Base-by-base conservation (phyloP, 768 basidiomycete species). In the Tulasnella sp. region DNA sequence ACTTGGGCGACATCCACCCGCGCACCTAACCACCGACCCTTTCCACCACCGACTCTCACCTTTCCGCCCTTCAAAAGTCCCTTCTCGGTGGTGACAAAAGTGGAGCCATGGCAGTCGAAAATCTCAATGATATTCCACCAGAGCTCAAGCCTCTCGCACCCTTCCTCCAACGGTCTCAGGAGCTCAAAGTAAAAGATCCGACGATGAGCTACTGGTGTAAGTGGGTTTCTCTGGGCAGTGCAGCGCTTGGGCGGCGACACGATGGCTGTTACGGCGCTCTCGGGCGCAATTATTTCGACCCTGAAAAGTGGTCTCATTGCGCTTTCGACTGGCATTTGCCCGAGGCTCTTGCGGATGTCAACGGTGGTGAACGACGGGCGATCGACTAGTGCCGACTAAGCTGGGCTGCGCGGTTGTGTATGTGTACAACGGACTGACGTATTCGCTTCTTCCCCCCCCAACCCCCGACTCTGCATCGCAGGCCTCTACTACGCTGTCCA, bases 121-220 rank as follows among this genome's bases (percentile, higher is more conserved):
- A 73, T 48, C 72, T 80, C 16, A 75, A 75, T 46, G 80, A 81
- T 31, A 64, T 84, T 16, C 84, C 84, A 7, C 48, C 81, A 20
- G 88, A 87, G 78, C 85, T 88, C 81, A 88, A 88, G 82, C 83
- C 91, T 37, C 89, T 96, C 79, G 84, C 91, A 6, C 94, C 96
- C 1, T 97, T 91, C 86, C 88, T 99, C 28, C 96, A 97, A 84
- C 91, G 98, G 75, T 95, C 98, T 0, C 91, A 95, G 80, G 98
- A 99, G 85, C 89, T 98, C 83, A 91, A 89, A 76, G 87, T 87
- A 20, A 91, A 93, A 82, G 96, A 99, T 80, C 94, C 95, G 7
- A 88, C 97, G 77, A 91, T 99, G 84, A 90, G 95, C 6, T 99
- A 99, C 85, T 99, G 97, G 97, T 97, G 97, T 97, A 86, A 83